Evolutionary conservation across 305 asterid species (phyloP).

Genomic region (Caryopteris hybrid): DNA sequence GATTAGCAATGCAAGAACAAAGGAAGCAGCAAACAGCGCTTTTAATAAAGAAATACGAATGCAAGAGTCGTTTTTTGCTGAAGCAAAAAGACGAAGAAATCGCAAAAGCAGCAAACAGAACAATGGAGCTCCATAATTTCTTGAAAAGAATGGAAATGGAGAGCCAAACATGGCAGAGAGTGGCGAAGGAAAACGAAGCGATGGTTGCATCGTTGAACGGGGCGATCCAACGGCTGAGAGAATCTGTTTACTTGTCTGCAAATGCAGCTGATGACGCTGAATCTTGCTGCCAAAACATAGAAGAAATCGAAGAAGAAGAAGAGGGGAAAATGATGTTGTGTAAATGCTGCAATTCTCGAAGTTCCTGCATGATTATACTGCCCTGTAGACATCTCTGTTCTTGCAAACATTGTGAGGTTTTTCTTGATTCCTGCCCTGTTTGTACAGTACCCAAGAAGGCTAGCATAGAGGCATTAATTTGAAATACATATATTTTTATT

Average conservation of each 20-base stretch:
- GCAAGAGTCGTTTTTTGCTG: conserved; percentile 27
- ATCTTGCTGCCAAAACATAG: conserved; percentile 42
- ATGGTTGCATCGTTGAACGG: conserved; percentile 38
- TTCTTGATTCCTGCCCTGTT: conserved; percentile 61
- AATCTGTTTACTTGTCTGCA: conserved; percentile 9
- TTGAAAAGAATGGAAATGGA: conserved; percentile 40
- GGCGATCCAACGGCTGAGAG: conserved; percentile 46
- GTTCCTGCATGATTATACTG: conserved; percentile 43
- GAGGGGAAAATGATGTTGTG: conserved; percentile 26
- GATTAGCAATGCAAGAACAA: conserved; percentile 48
- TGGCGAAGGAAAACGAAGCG: conserved; percentile 48
- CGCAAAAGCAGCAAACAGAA: conserved; percentile 26
- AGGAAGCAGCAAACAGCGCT: conserved; percentile 35
- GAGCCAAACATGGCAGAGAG: conserved; percentile 54
- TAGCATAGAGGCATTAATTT: conserved; percentile 47
- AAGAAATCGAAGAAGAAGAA: background rate
- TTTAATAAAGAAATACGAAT: conserved; percentile 41
- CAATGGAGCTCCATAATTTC: conserved; percentile 37
- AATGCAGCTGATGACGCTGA: conserved; percentile 49
- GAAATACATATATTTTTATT: background rate
- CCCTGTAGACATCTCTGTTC: conserved; percentile 77
- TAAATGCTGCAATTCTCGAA: conserved; percentile 42
- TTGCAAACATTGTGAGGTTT: conserved; percentile 54
- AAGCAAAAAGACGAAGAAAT: conserved; percentile 58
- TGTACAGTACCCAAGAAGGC: conserved; percentile 50